These are phyloP conservation scores for Fusarium tuaranense DNA, from an alignment of 2,329 filamentous ascomycete species.

Conservation along the genomic window DNA sequence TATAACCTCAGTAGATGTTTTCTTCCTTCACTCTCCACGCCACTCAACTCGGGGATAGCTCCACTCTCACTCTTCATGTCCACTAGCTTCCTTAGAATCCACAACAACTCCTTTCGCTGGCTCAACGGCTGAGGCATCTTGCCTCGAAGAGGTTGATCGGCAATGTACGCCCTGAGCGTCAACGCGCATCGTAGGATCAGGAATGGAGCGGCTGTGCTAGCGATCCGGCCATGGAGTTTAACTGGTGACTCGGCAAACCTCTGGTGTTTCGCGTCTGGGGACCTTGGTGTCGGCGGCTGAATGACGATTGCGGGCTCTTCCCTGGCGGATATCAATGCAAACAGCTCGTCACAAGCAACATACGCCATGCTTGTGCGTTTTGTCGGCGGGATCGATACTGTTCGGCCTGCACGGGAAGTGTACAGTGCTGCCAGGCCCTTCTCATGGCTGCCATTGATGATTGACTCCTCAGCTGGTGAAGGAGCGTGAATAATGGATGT, in stretches of 20 bases:
- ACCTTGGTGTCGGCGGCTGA: slow-evolving; percentile 59
- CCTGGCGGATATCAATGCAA: slow-evolving; percentile 70
- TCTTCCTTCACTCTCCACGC: slow-evolving; percentile 67
- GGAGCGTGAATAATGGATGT: slow-evolving; percentile 84
- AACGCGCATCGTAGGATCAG: slow-evolving; percentile 85
- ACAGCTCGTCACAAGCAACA: slow-evolving; percentile 83
- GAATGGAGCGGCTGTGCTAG: slow-evolving; percentile 81
- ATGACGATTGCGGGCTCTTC: slow-evolving; percentile 50
- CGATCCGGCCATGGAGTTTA: slow-evolving; percentile 68
- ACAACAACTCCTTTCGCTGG: slow-evolving; percentile 82
- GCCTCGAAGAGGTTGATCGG: slow-evolving; percentile 90
- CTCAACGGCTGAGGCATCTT: slow-evolving; percentile 88
- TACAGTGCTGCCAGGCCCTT: slow-evolving; percentile 71
- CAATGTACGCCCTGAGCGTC: slow-evolving; percentile 85
- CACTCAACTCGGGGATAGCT: slow-evolving; percentile 70
- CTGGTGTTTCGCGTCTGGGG: slow-evolving; percentile 47
- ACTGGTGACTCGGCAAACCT: slow-evolving; percentile 37
- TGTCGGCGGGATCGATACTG: slow-evolving; percentile 74
- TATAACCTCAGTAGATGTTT: slow-evolving; percentile 87
- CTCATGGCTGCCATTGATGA: slow-evolving; percentile 59
- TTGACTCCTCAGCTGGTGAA: slow-evolving; percentile 64
- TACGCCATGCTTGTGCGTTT: slow-evolving; percentile 80
- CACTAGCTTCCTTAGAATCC: slow-evolving; percentile 75
- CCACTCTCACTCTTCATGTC: slow-evolving; percentile 75
- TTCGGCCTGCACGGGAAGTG: slow-evolving; percentile 75